These are phyloP conservation scores for Peribolospora kevripleyi DNA, from an alignment of 768 basidiomycete species.

Conservation along the genomic window DNA sequence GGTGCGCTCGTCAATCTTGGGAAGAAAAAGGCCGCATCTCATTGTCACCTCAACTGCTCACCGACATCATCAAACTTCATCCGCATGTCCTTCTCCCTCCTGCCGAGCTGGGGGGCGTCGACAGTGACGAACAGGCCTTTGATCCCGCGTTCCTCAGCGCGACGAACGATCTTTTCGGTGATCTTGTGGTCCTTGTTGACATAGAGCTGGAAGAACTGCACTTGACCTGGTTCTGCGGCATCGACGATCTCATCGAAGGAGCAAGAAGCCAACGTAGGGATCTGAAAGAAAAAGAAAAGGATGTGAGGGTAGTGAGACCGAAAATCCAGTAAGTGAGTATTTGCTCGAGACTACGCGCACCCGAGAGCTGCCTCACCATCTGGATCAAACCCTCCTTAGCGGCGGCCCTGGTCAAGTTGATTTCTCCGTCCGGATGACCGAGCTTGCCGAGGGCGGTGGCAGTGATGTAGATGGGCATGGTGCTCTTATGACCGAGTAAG, in stretches of 20 bases:
- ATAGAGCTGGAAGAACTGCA: constrained; percentile 71
- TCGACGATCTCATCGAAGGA: constrained; percentile 92
- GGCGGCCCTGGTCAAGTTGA: constrained; percentile 69
- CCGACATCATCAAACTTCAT: constrained; percentile 69
- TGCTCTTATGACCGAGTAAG: constrained; percentile 45
- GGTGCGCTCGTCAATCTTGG: too few relatives aligned
- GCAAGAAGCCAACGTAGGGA: constrained; percentile 83
- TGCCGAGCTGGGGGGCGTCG: constrained; percentile 85
- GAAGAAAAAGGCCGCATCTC: too few relatives aligned
- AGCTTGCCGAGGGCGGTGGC: constrained; percentile 69
- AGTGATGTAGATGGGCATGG: constrained; percentile 40
- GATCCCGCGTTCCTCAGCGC: constrained; percentile 72
- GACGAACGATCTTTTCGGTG: constrained; percentile 57
- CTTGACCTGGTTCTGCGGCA: constrained; percentile 48
- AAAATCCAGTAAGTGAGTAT: neutral
- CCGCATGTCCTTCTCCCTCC: constrained; percentile 83
- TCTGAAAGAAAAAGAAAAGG: constrained; percentile 26
- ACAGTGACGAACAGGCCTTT: constrained; percentile 91
- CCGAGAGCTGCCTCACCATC: constrained; percentile 27
- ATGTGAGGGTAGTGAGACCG: neutral
- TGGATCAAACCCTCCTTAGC: constrained; percentile 52
- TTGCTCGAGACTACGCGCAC: neutral
- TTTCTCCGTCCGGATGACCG: constrained; percentile 84
- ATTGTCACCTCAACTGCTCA: too few relatives aligned
- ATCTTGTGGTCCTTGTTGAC: constrained; percentile 75